Percentiles rank a stretch among this genome's conserved stretches.
phyloP scores from a whole-genome alignment of 441 rosid genomes.

The Francoa sonchifolia region DNA sequence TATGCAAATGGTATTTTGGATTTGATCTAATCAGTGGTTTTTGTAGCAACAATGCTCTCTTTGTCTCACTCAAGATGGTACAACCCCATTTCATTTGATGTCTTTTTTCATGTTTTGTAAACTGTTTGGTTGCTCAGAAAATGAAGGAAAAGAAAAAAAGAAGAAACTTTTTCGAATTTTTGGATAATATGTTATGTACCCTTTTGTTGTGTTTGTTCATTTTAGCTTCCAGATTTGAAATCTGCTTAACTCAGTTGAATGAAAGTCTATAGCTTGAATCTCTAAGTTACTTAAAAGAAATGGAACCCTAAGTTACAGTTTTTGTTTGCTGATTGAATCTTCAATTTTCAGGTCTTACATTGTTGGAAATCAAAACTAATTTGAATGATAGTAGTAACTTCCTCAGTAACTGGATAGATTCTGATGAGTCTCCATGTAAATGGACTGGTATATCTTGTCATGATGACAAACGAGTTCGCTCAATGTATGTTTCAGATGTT shows the following conservation, averaged over 20 bases:
- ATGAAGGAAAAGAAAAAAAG: neutral
- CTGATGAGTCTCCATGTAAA: constrained; percentile 67
- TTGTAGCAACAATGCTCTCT: neutral
- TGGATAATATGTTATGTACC: neutral
- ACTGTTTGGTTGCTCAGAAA: constrained; percentile 11
- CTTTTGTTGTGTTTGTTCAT: neutral
- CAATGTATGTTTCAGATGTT: constrained; percentile 33
- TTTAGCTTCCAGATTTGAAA: neutral
- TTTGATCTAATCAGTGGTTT: too few species aligned
- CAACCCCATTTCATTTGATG: neutral
- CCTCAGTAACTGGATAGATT: constrained; percentile 59
- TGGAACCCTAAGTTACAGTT: constrained; percentile 1
- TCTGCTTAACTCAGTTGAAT: neutral
- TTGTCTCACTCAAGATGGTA: constrained; percentile 1
- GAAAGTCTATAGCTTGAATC: constrained; percentile 1
- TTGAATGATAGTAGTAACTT: constrained; percentile 63
- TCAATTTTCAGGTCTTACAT: constrained; percentile 39
- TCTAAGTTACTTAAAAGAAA: constrained; percentile 2
- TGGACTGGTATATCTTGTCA: constrained; percentile 91
- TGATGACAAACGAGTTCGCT: constrained; percentile 52
- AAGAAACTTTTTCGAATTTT: neutral
- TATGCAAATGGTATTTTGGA: too few species aligned
- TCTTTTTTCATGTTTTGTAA: neutral
- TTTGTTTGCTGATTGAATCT: constrained; percentile 2
- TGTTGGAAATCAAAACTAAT: constrained; percentile 57